These are phyloP conservation scores for Leccinum fallax DNA, from an alignment of 1,284 basidiomycete genomes.

Conservation along the genomic window DNA sequence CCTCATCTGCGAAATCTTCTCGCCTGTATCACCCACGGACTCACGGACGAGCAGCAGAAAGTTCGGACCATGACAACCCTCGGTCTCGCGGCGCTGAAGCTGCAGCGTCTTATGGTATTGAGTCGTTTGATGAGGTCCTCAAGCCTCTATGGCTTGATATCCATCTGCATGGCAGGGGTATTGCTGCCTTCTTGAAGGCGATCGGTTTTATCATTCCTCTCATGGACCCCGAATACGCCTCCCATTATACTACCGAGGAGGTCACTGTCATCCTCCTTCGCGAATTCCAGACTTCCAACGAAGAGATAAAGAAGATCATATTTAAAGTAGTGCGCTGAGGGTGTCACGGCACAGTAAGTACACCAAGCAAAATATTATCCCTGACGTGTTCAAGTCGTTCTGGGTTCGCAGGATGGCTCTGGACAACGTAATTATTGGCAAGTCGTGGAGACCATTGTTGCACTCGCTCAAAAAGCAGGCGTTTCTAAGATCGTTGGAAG, in stretches of 20 bases:
- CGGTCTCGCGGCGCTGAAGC: conserved; percentile 98
- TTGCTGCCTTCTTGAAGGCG: conserved; percentile 98
- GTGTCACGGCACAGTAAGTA: conserved; percentile 84
- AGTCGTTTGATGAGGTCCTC: conserved; percentile 98
- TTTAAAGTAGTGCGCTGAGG: conserved; percentile 98
- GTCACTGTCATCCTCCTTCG: conserved; percentile 97
- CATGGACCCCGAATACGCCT: conserved; percentile 99
- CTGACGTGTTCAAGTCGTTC: conserved; percentile 99
- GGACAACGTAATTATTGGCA: conserved; percentile 94
- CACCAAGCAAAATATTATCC: conserved; percentile 95
- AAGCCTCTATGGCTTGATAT: conserved; percentile 99
- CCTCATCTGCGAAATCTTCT: conserved; percentile 97
- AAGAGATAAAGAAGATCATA: conserved; percentile 99
- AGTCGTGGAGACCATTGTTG: conserved; percentile 98
- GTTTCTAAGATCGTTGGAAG: conserved; percentile 95
- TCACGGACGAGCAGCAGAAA: conserved; percentile 98
- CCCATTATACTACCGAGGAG: conserved; percentile 92
- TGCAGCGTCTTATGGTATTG: conserved; percentile 98
- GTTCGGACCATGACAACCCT: conserved; percentile 99
- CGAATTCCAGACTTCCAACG: conserved; percentile 99
- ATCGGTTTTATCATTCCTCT: conserved; percentile 99
- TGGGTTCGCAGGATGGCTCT: conserved; percentile 98
- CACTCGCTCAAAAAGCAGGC: conserved; percentile 95
- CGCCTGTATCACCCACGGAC: conserved; percentile 93
- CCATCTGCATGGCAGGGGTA: conserved; percentile 95